A percentile compares a stretch with the other conserved stretches of the same genome.
phyloP scores from a whole-genome alignment of 139 green algal species.

The Axilococcus clingmanii region DNA sequence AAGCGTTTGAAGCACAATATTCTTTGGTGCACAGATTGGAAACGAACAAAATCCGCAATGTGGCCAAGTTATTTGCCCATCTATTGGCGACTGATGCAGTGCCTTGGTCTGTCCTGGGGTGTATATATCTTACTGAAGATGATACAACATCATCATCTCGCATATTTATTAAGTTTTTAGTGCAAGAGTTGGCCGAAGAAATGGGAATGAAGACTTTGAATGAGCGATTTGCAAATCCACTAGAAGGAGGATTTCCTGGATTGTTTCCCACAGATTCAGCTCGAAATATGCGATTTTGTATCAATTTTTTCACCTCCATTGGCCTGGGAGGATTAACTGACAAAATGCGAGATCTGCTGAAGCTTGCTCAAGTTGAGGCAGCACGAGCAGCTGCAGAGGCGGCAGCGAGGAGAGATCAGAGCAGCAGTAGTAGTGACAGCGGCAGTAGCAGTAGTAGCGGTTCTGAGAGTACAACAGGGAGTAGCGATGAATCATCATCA shows the following conservation, averaged over 20 bases:
- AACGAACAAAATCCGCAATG: conserved; percentile 99
- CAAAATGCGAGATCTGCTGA: conserved; percentile 71
- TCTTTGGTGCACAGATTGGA: conserved; percentile 92
- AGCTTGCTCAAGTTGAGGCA: conserved; percentile 34
- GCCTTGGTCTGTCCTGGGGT: conserved; percentile 73
- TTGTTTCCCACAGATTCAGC: conserved; percentile 81
- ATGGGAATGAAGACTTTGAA: conserved; percentile 85
- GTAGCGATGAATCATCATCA: not conserved
- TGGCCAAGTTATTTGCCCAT: conserved; percentile 92
- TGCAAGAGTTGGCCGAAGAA: conserved; percentile 89
- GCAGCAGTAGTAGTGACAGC: not conserved
- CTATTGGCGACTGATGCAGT: conserved; percentile 83
- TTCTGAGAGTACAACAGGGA: not conserved
- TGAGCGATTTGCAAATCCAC: conserved; percentile 68
- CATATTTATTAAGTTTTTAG: conserved; percentile 99
- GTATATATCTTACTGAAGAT: conserved; percentile 90
- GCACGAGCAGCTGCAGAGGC: conserved; percentile 21
- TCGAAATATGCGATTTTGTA: conserved; percentile 94
- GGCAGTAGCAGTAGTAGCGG: not conserved
- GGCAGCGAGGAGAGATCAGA: not conserved
- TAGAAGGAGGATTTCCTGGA: conserved; percentile 44
- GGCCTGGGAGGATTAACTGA: conserved; percentile 94
- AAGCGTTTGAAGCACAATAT: conserved; percentile 92
- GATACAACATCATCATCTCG: conserved; percentile 92
- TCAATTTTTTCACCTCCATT: conserved; percentile 99